phyloP scores from a whole-genome alignment of 345 rosid species.

The Balakata baccata region DNA sequence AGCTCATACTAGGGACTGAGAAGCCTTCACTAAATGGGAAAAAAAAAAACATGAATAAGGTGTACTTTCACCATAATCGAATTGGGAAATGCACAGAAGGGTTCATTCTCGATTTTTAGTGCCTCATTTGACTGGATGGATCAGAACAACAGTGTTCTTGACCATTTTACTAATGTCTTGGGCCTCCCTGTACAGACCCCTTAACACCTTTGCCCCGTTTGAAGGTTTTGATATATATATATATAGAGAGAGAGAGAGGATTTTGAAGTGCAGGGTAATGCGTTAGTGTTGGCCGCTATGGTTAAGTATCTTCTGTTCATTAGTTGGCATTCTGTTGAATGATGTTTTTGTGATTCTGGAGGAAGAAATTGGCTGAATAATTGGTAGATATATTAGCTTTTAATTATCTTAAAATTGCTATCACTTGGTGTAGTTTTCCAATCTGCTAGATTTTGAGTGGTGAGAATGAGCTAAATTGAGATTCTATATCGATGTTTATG shows the following conservation, averaged over 20 bases:
- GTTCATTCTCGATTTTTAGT: background rate
- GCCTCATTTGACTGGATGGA: conserved; percentile 11
- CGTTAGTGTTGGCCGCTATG: background rate
- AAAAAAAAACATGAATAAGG: conserved; percentile 24
- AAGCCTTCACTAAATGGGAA: conserved; percentile 23
- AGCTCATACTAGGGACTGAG: conserved; percentile 24
- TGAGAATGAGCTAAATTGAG: no score
- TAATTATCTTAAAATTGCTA: background rate
- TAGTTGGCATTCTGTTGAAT: background rate
- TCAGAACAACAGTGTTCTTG: background rate
- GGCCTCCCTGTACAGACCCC: background rate
- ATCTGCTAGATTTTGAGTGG: background rate
- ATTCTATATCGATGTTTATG: no score
- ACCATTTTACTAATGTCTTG: background rate
- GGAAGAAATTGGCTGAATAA: background rate
- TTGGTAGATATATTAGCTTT: background rate
- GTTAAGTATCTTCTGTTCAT: background rate
- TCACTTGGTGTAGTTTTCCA: background rate
- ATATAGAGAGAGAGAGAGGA: no score
- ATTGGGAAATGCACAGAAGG: background rate
- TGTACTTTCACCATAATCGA: background rate
- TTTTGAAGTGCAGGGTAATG: no score
- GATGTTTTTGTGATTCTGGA: background rate
- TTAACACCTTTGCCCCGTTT: background rate
- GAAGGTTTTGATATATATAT: background rate